Evolutionary conservation across 2,329 filamentous ascomycete genomes (phyloP).

Genomic region (Calonectria henricotiae): DNA sequence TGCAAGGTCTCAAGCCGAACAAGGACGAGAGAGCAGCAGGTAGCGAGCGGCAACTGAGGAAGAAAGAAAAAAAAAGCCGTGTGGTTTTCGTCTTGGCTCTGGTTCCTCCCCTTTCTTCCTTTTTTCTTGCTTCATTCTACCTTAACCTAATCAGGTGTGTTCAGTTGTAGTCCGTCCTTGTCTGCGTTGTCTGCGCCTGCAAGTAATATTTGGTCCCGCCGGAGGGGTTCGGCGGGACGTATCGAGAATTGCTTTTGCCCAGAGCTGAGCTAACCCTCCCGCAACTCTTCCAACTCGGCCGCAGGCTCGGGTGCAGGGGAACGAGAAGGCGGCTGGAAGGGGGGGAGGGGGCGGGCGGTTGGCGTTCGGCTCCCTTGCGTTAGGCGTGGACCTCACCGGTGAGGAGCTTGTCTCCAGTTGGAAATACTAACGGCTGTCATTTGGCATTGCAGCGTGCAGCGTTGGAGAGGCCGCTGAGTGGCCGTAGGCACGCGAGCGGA

Average conservation of each 20-base stretch:
- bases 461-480: neutral
- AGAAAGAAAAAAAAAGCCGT: neutral
- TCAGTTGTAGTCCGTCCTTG: neutral
- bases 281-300: neutral
- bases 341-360: neutral
- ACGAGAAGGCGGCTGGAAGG: neutral
- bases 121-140: neutral
- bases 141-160: slow-evolving; percentile 9
- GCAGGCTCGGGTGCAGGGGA: neutral
- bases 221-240: neutral
- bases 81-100: neutral
- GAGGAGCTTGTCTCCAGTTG: slow-evolving; percentile 12
- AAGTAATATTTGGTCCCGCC: neutral
- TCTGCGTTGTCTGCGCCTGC: slow-evolving; percentile 15
- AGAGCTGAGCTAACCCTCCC: neutral
- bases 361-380: slow-evolving; percentile 22
- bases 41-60: too few species aligned
- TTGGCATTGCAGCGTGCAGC: neutral
- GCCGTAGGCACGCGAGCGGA: slow-evolving; percentile 11
- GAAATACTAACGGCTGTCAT: neutral
- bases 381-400: neutral
- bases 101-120: too few species aligned
- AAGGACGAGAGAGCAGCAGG: too few species aligned
- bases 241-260: slow-evolving; percentile 18
- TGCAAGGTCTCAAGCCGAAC: slow-evolving; percentile 6